These are phyloP conservation scores for Ophiostoma sp. DNA, from an alignment of 2,329 filamentous ascomycete species.

Conservation along the genomic window DNA sequence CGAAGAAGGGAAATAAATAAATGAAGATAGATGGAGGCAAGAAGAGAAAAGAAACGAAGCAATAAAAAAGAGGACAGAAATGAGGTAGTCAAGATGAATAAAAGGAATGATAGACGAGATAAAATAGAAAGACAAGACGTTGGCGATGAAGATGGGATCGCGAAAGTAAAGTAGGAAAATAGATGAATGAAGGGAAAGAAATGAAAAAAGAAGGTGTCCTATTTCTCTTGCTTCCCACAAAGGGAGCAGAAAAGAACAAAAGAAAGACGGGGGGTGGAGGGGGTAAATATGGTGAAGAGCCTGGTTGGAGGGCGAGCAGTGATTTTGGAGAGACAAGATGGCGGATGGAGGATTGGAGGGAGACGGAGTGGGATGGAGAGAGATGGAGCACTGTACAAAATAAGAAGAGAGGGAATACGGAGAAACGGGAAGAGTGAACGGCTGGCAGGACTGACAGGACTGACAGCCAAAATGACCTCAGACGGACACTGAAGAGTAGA, in stretches of 20 bases:
- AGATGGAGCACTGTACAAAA: background rate
- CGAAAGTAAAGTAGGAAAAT: background rate
- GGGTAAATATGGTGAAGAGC: conserved; percentile 21
- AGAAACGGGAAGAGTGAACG: background rate
- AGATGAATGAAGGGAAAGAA: conserved; percentile 6
- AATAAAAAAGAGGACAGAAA: background rate
- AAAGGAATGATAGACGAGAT: background rate
- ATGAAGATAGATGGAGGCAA: background rate
- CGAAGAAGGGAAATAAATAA: background rate
- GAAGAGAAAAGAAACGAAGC: background rate
- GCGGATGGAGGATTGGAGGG: background rate
- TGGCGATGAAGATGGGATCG: background rate
- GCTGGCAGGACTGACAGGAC: background rate
- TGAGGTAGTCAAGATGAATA: background rate
- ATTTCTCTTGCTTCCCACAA: conserved; percentile 18
- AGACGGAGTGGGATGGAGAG: too few relatives aligned
- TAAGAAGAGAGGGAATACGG: background rate
- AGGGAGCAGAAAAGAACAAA: conserved; percentile 7
- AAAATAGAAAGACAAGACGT: background rate
- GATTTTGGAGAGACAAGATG: background rate
- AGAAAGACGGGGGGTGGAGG: conserved; percentile 1
- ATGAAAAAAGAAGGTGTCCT: conserved; percentile 12
- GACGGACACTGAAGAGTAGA: background rate
- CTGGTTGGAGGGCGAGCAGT: background rate
- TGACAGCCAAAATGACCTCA: background rate